Conservation (phyloP, 805 yeast species). For the Dipodascus albidus region DNA sequence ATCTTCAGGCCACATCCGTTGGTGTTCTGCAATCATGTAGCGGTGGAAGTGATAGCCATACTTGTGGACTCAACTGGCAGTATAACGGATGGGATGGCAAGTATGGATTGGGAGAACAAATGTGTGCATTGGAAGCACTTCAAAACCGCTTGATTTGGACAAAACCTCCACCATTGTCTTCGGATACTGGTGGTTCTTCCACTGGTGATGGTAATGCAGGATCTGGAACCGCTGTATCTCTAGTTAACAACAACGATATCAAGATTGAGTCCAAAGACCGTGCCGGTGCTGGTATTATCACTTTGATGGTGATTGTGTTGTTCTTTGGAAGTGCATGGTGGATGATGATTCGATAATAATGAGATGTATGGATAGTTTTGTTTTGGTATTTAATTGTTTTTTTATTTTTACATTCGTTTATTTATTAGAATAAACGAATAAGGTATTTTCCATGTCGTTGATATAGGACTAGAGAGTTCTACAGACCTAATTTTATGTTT, state of each 20-base stretch:
- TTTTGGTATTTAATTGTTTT: too few relatives aligned
- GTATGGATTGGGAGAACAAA: slow-evolving; percentile 80
- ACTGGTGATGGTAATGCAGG: slow-evolving; percentile 63
- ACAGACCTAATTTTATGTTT: too few relatives aligned
- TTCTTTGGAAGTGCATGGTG: slow-evolving; percentile 62
- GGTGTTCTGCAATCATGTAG: slow-evolving; percentile 73
- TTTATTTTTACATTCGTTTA: too few relatives aligned
- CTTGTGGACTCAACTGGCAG: slow-evolving; percentile 74
- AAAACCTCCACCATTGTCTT: slow-evolving; percentile 49
- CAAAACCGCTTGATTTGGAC: slow-evolving; percentile 30
- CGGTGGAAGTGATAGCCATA: slow-evolving; percentile 71
- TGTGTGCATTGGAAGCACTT: slow-evolving; percentile 60
- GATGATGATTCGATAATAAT: slow-evolving; percentile 36
- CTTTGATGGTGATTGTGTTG: slow-evolving; percentile 57
- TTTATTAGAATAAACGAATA: too few relatives aligned
- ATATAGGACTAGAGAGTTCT: too few relatives aligned
- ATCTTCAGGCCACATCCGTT: slow-evolving; percentile 40
- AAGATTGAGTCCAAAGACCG: slow-evolving; percentile 50
- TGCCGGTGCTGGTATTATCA: slow-evolving; percentile 85
- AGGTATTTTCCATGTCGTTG: too few relatives aligned
- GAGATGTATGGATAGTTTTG: background rate
- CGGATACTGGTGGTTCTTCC: slow-evolving; percentile 58
- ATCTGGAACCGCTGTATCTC: slow-evolving; percentile 23
- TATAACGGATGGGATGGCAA: slow-evolving; percentile 46
- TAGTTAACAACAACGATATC: slow-evolving; percentile 14